Percentiles rank a stretch among this genome's conserved stretches.
These are phyloP conservation scores for Suhomyces taliae DNA, from an alignment of 1,139 yeast genomes.

Conservation along the genomic window DNA sequence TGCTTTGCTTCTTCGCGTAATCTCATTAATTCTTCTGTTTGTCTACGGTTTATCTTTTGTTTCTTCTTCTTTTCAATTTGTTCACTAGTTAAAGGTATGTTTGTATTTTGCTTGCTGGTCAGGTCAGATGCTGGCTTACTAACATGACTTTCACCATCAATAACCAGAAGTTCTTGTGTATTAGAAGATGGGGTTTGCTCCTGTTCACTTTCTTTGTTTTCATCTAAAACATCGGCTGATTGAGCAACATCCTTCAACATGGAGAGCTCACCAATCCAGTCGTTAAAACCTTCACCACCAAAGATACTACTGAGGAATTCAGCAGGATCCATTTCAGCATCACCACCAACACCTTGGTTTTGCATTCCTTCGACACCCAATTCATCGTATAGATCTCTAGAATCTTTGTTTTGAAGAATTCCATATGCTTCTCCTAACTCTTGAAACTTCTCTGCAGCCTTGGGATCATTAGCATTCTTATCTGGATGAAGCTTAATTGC, in stretches of 20 bases:
- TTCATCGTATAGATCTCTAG: slow-evolving; percentile 43
- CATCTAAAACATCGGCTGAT: slow-evolving; percentile 51
- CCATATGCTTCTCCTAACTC: slow-evolving; percentile 46
- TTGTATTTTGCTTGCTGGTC: not conserved
- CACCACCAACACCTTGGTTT: slow-evolving; percentile 22
- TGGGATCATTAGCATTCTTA: slow-evolving; percentile 28
- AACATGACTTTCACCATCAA: slow-evolving; percentile 14
- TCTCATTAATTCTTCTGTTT: slow-evolving; percentile 54
- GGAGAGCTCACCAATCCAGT: slow-evolving; percentile 76
- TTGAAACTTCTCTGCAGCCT: slow-evolving; percentile 29
- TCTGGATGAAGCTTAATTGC: slow-evolving; percentile 30
- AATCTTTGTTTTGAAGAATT: slow-evolving; percentile 36
- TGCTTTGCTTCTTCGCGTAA: slow-evolving; percentile 56
- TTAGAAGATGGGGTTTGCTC: not conserved
- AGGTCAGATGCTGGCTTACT: slow-evolving; percentile 3
- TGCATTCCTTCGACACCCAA: slow-evolving; percentile 46
- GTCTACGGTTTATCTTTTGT: slow-evolving; percentile 47
- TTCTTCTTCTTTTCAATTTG: slow-evolving; percentile 27
- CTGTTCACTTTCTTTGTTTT: slow-evolving; percentile 13
- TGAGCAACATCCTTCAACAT: slow-evolving; percentile 60
- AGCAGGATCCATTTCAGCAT: slow-evolving; percentile 48
- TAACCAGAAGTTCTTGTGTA: not conserved
- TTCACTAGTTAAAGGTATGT: slow-evolving; percentile 11
- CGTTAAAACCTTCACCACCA: slow-evolving; percentile 85
- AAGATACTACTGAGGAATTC: slow-evolving; percentile 73